Base-by-base conservation (phyloP, 2,329 filamentous ascomycete species). In the Penicillium sp. region DNA sequence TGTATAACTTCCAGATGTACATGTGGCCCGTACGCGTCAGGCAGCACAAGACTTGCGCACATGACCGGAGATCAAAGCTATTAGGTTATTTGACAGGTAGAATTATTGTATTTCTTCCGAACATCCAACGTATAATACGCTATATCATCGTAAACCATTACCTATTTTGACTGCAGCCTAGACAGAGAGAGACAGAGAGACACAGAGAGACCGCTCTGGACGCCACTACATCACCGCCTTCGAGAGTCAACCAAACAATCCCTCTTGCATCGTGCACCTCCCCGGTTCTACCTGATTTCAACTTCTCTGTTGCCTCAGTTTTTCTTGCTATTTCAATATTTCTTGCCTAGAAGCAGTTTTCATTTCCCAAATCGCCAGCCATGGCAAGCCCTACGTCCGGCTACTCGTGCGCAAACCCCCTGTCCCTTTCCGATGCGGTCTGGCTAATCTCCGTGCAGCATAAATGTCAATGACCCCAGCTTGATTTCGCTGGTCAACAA, bases 401-500 rank as follows among this genome's bases (percentile, higher is more conserved):
- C 68, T 74, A 75, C 69, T 79, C 78, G 78, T 80, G 70, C 73
- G 78, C 67, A 65, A 43, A 53, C 61, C 70, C 65, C 65, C 66
- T 66, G 55, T 66, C 57, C 64, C 61, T 60, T 62, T 66, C 61
- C 55, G 66, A 61, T 64, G 55, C 60, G 60, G 67, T 64, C 65
- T 63, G 60, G 63, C 68, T 70, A 66, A 70, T 61, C 43, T 59
- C 50, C 59, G 58, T 53, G 66, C 72, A 89, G 86, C 68, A 87
- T 89, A 75, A 89, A 89, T 74, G 86, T 89, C 61, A 89, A 89
- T 73, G 86, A 89, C 70, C 86, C 86, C 27, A 81, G 81, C 64
- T 80, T 89, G 68, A 89, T 89, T 70, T 88, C 86, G 33, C 89
- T 97, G 69, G 94, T 99, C 75, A 99, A 99, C 83, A 97, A 96